Conservation (phyloP, 164 flowering plant genomes). For the Euptelea pleiosperma region DNA sequence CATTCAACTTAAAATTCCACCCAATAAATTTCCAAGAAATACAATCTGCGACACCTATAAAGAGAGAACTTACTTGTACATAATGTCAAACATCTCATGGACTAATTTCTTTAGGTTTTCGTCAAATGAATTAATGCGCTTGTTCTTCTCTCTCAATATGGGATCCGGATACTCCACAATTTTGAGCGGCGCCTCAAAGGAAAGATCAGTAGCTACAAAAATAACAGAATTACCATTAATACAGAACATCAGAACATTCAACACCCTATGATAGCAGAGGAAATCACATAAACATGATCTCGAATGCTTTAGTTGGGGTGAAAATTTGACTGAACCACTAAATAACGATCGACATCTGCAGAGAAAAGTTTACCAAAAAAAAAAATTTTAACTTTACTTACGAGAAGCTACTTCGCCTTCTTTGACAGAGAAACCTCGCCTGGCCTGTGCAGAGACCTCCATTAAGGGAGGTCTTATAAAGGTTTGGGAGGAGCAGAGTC, state of each 20-base stretch:
- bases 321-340: not conserved
- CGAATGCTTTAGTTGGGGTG: not conserved
- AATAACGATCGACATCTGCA: not conserved
- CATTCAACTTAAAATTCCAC: no score
- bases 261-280: no score
- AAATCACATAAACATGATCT: not conserved
- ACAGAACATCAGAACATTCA: not conserved
- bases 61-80: slow-evolving; percentile 74
- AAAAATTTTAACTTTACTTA: slow-evolving; percentile 17
- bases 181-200: slow-evolving; percentile 60
- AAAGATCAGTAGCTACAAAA: slow-evolving; percentile 63
- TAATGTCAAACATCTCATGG: slow-evolving; percentile 87
- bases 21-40: no score
- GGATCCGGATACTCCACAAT: slow-evolving; percentile 93
- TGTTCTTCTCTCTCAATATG: slow-evolving; percentile 67
- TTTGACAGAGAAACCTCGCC: slow-evolving; percentile 33
- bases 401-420: slow-evolving; percentile 46
- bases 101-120: slow-evolving; percentile 77
- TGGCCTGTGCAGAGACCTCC: slow-evolving; percentile 38
- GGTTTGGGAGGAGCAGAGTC: slow-evolving; percentile 12
- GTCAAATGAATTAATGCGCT: slow-evolving; percentile 62
- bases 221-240: slow-evolving; percentile 2
- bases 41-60: not conserved
- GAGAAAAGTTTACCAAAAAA: not conserved
- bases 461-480: slow-evolving; percentile 10